Conservation (phyloP, 345 rosid species). For the Salix udensis region DNA sequence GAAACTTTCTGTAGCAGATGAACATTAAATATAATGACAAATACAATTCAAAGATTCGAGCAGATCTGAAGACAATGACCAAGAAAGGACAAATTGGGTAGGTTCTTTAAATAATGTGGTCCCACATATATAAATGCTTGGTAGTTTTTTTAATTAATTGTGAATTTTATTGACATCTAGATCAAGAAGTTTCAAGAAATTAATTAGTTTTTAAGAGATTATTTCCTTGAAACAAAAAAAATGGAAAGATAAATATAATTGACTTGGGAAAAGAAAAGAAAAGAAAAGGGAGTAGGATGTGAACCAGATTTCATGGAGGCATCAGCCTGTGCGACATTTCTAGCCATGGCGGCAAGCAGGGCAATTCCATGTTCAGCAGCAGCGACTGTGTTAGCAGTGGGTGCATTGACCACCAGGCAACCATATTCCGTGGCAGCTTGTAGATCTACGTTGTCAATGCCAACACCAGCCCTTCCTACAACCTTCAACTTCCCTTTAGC, state of each 20-base stretch:
- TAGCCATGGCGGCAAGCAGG: constrained; percentile 68
- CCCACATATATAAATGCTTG: too few species aligned
- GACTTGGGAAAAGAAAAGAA: neutral
- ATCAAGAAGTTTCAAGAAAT: too few species aligned
- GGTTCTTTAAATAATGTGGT: too few species aligned
- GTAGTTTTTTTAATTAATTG: too few species aligned
- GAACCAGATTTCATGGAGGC: constrained; percentile 87
- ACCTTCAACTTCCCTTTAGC: constrained; percentile 68
- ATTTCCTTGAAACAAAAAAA: neutral
- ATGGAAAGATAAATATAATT: neutral
- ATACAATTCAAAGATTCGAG: neutral
- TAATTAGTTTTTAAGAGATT: neutral
- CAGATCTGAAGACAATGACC: neutral
- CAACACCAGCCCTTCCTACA: constrained; percentile 85
- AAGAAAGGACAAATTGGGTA: neutral
- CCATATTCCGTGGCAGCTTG: constrained; percentile 85
- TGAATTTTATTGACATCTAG: too few species aligned
- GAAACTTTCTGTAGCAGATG: neutral
- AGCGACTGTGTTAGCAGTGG: constrained; percentile 78
- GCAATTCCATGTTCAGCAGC: constrained; percentile 86
- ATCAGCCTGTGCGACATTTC: constrained; percentile 75
- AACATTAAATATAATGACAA: neutral
- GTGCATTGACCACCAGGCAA: constrained; percentile 77
- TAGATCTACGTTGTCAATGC: constrained; percentile 81
- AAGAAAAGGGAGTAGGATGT: too few species aligned